Evolutionary conservation across 1,284 basidiomycete genomes (phyloP).

Genomic region (Moesziomyces sp.): DNA sequence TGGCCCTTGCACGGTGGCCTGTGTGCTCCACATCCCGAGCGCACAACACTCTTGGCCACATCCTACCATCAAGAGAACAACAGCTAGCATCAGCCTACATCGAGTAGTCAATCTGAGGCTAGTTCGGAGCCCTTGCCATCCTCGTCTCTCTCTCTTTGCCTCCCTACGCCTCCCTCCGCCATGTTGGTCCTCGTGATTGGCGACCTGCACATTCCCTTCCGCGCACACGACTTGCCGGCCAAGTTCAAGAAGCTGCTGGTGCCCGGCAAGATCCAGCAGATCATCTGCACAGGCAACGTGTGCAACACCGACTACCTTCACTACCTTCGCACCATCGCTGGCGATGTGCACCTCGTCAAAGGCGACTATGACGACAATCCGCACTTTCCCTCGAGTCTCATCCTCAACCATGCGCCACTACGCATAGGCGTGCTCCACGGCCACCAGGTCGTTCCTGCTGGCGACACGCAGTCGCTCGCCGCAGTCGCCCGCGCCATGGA

Average conservation of each 20-base stretch:
- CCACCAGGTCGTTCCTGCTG: constrained; percentile 91
- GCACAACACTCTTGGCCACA: too few species aligned
- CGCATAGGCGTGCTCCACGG: constrained; percentile 93
- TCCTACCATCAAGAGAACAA: too few species aligned
- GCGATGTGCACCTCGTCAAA: constrained; percentile 89
- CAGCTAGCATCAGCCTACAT: too few species aligned
- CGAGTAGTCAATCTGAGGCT: too few species aligned
- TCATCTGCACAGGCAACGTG: constrained; percentile 96
- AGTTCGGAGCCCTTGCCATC: too few species aligned
- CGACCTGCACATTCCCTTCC: constrained; percentile 63
- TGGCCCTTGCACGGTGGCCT: too few species aligned
- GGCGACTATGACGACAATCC: constrained; percentile 93
- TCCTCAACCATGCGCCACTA: constrained; percentile 85
- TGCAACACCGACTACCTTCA: constrained; percentile 97
- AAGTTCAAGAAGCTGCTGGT: constrained; percentile 97
- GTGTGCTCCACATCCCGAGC: too few species aligned
- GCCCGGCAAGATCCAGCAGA: constrained; percentile 96
- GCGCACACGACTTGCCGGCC: constrained; percentile 84
- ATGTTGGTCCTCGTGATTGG: constrained; percentile 65
- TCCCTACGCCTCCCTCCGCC: background rate
- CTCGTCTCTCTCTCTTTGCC: too few species aligned
- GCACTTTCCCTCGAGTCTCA: constrained; percentile 83
- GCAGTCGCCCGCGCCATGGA: constrained; percentile 90
- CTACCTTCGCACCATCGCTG: constrained; percentile 95
- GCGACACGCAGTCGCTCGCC: constrained; percentile 87